Base-by-base conservation (phyloP, 2,329 filamentous ascomycete species). In the Ophiostoma sp. region DNA sequence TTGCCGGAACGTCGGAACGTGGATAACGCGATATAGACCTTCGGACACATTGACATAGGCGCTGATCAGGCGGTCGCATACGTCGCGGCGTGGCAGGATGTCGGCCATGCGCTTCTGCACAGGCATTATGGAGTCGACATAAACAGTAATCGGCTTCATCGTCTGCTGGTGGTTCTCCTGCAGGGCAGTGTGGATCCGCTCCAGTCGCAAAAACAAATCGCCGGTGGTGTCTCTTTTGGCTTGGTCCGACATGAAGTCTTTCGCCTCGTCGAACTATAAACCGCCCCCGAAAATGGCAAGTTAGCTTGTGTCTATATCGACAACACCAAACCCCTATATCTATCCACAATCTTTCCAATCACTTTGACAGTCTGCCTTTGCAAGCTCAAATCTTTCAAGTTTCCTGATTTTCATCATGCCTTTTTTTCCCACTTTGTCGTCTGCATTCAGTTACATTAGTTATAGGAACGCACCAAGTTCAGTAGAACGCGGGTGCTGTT, bases 41-140 rank as follows among this genome's bases (percentile, higher is more conserved):
- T 89, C 87, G 11, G 85, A 85, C 1, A 84, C 84, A 50, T 82
- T 82, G 70, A 88, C 81, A 75, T 88, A 89, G 1, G 84, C 80
- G 8, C 83, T 79, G 2, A 89, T 76, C 3, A 89, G 82, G 17
- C 84, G 82, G 76, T 88, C 86, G 79, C 87, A 89, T 9, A 87
- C 83, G 0, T 80, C 73, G 77, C 83, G 75, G 42, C 83, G 84
- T 0, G 87, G 87, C 22, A 89, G 77, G 17, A 89, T 87, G 73
- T 89, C 87, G 39, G 82, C 83, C 87, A 89, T 89, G 64, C 87
- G 85, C 78, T 87, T 87, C 73, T 85, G 84, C 2, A 89, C 83
- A 0, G 87, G 87, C 78, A 87, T 86, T 81, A 88, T 86, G n/a
- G 87, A 88, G 76, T 89, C 86, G 36, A 88, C 87, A 76, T 85